Evolutionary conservation across 2,329 filamentous ascomycete species (phyloP).

Genomic region (Lecanicillium sp.): DNA sequence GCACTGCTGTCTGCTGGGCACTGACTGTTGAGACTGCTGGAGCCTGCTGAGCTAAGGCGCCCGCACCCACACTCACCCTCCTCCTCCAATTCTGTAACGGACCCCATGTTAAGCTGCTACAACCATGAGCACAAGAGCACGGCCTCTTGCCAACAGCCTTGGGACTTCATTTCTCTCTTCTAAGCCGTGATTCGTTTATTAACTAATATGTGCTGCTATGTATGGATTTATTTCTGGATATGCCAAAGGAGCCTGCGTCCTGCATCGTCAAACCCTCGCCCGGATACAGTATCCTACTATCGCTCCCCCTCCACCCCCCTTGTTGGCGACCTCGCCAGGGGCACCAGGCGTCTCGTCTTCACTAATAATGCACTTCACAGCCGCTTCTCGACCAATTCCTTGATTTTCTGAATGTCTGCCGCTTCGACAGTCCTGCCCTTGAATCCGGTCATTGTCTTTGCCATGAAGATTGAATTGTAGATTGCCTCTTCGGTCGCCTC

Average conservation of each 20-base stretch:
- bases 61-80: not conserved
- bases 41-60: not conserved
- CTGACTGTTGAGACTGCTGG: not conserved
- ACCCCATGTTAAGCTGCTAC: not conserved
- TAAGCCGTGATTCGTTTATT: not conserved
- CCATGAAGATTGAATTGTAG: constrained; percentile 57
- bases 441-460: constrained; percentile 52
- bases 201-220: not conserved
- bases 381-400: constrained; percentile 38
- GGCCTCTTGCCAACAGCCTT: not conserved
- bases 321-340: not conserved
- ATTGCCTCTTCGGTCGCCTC: constrained; percentile 62
- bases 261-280: not conserved
- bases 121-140: not conserved
- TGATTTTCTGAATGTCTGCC: constrained; percentile 41
- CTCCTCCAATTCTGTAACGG: not conserved
- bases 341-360: not conserved
- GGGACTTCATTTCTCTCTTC: not conserved
- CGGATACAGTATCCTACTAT: not conserved
- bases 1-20: too few relatives aligned
- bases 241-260: not conserved
- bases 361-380: too few relatives aligned
- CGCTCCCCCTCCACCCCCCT: not conserved
- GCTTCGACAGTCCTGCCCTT: constrained; percentile 44
- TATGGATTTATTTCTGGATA: not conserved